phyloP scores from a whole-genome alignment of 1,139 yeast genomes.

The Candida labiduridarum region DNA sequence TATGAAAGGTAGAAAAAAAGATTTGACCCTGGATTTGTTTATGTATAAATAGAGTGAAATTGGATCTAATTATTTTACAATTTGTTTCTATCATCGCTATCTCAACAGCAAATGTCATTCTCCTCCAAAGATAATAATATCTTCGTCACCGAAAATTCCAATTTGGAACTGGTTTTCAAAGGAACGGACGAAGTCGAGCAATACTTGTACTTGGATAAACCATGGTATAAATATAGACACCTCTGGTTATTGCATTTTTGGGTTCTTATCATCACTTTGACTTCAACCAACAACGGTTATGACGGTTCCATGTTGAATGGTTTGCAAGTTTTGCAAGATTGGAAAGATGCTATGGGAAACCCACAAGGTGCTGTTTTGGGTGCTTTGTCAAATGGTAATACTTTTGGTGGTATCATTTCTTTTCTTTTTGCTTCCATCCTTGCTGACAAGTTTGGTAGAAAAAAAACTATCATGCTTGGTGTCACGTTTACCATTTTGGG shows the following conservation, averaged over 20 bases:
- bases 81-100: constrained; percentile 4
- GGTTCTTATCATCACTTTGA: constrained; percentile 41
- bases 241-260: constrained; percentile 36
- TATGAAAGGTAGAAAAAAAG: too few relatives aligned
- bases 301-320: constrained; percentile 58
- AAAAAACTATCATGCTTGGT: constrained; percentile 29
- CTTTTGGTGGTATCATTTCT: constrained; percentile 26
- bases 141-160: background rate
- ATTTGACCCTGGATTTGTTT: background rate
- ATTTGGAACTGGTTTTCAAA: constrained; percentile 9
- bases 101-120: background rate
- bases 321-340: constrained; percentile 43
- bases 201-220: constrained; percentile 12
- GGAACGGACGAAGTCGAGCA: constrained; percentile 12
- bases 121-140: background rate
- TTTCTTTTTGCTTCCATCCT: constrained; percentile 24
- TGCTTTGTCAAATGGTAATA: constrained; percentile 39
- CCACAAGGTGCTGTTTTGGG: constrained; percentile 50
- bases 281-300: constrained; percentile 53
- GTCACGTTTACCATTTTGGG: constrained; percentile 34
- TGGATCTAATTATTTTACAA: background rate
- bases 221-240: constrained; percentile 32
- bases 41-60: background rate
- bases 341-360: constrained; percentile 38
- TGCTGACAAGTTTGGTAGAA: constrained; percentile 38